Evolutionary conservation across 139 green algal species (phyloP).

Genomic region (Yamagishiella unicocca): DNA sequence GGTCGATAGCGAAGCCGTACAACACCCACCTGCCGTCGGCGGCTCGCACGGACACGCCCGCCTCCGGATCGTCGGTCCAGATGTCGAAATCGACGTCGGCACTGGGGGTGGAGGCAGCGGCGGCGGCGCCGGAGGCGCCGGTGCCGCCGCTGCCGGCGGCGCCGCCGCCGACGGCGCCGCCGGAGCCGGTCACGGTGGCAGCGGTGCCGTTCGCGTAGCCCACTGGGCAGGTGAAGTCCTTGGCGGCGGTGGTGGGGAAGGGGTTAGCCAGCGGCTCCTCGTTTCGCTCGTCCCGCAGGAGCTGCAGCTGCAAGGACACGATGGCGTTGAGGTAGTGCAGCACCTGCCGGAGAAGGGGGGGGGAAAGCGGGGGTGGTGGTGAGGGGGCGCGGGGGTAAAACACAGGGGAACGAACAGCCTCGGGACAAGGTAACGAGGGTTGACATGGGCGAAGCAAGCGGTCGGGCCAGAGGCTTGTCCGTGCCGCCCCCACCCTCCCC

Average conservation of each 20-base stretch:
- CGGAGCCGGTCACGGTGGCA: neutral
- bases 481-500: neutral
- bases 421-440: too few relatives aligned
- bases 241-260: slow-evolving; percentile 28
- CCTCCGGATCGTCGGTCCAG: slow-evolving; percentile 41
- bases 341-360: slow-evolving; percentile 34
- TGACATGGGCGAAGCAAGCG: neutral
- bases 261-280: slow-evolving; percentile 4
- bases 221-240: slow-evolving; percentile 53
- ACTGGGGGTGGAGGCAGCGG: neutral
- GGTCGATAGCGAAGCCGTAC: slow-evolving; percentile 40
- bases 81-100: neutral
- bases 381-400: too few relatives aligned
- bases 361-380: neutral
- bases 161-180: neutral
- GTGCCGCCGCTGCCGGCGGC: neutral
- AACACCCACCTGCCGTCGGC: slow-evolving; percentile 35
- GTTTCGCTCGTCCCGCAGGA: slow-evolving; percentile 52
- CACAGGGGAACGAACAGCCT: too few relatives aligned
- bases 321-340: slow-evolving; percentile 62
- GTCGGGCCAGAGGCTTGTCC: neutral
- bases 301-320: slow-evolving; percentile 43
- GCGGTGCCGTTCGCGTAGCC: neutral
- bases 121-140: neutral
- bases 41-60: slow-evolving; percentile 30